phyloP scores from a whole-genome alignment of 768 basidiomycete species.

The Pleurotus cornucopiae region DNA sequence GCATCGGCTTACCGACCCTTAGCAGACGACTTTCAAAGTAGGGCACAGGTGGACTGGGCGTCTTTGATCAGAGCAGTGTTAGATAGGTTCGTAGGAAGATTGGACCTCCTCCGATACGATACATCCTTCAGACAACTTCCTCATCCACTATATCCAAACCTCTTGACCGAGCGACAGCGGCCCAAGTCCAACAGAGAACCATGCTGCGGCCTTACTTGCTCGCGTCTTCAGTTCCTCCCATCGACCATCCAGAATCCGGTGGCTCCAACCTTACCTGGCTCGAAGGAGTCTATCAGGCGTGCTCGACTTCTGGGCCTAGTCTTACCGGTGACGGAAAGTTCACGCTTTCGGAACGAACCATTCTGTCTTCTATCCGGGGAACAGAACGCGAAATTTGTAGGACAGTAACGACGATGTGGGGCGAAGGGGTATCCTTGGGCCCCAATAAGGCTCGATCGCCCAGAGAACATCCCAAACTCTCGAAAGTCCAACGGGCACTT shows the following conservation, averaged over 20 bases:
- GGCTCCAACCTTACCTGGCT: slow-evolving; percentile 24
- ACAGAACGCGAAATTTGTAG: slow-evolving; percentile 43
- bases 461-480: not conserved
- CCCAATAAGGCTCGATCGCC: slow-evolving; percentile 11
- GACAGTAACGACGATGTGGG: slow-evolving; percentile 42
- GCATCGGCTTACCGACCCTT: slow-evolving; percentile 14
- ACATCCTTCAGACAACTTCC: slow-evolving; percentile 15
- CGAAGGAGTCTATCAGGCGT: slow-evolving; percentile 24
- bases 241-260: not conserved
- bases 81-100: slow-evolving; percentile 27
- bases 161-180: slow-evolving; percentile 14
- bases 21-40: not conserved
- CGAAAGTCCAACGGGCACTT: not conserved
- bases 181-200: slow-evolving; percentile 21
- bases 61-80: slow-evolving; percentile 23
- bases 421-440: slow-evolving; percentile 29
- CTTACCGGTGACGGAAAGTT: slow-evolving; percentile 11
- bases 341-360: slow-evolving; percentile 24
- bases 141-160: not conserved
- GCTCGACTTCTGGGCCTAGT: slow-evolving; percentile 26
- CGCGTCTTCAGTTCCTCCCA: not conserved
- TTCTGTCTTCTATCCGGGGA: slow-evolving; percentile 25
- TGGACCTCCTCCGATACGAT: slow-evolving; percentile 24
- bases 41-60: slow-evolving; percentile 31
- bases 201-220: slow-evolving; percentile 31